A percentile compares a stretch with the other conserved stretches of the same genome.
Evolutionary conservation across 306 rosid species (phyloP).

Genomic region (Inga laurina): DNA sequence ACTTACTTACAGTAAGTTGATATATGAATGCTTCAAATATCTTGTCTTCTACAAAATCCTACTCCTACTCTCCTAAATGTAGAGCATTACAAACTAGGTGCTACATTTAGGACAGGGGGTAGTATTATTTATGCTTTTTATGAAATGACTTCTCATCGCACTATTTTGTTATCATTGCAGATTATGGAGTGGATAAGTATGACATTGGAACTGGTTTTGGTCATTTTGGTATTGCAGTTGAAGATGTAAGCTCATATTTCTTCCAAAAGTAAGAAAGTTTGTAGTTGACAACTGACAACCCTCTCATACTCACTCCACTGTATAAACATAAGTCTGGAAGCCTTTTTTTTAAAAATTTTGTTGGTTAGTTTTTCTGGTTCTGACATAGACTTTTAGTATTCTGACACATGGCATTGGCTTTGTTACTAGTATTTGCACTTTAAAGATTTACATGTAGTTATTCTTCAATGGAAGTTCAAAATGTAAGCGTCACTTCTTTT

Average conservation of each 20-base stretch:
- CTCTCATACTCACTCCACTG: neutral
- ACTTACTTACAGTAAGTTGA: constrained; percentile 79
- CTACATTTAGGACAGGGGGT: no score
- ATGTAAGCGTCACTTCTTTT: no score
- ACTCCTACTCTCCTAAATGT: no score
- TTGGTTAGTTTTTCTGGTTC: no score
- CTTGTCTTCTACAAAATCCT: neutral
- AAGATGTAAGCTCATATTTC: constrained; percentile 71
- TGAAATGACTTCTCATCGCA: constrained; percentile 7
- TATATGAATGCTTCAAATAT: constrained; percentile 10
- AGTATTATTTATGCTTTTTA: neutral
- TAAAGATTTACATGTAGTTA: no score
- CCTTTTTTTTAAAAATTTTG: neutral
- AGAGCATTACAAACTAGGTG: no score
- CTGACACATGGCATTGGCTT: no score
- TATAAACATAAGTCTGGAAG: neutral
- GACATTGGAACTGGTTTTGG: constrained; percentile 91
- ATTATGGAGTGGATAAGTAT: constrained; percentile 81
- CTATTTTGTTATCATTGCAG: constrained; percentile 45
- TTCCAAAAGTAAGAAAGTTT: neutral
- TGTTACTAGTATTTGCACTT: no score
- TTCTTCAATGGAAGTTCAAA: no score
- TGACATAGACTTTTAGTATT: no score
- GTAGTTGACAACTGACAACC: neutral
- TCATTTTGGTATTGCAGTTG: constrained; percentile 77